These are phyloP conservation scores for Manihot esculenta DNA, from an alignment of 441 rosid genomes.

Conservation along the genomic window DNA sequence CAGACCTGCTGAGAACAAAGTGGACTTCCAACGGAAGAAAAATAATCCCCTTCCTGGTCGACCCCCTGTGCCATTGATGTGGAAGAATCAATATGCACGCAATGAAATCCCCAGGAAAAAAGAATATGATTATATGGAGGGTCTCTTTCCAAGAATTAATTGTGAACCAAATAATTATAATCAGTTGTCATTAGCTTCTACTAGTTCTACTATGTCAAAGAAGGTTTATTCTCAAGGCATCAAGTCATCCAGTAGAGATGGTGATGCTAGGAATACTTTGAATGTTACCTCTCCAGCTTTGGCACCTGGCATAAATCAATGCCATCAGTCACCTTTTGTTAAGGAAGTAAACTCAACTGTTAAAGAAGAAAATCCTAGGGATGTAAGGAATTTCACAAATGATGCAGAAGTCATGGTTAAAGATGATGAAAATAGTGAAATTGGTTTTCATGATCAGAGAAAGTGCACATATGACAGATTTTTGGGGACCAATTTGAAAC, in stretches of 20 bases:
- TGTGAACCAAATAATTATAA: constrained; percentile 65
- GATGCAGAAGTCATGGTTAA: constrained; percentile 26
- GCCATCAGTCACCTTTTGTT: constrained; percentile 29
- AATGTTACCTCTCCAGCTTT: constrained; percentile 35
- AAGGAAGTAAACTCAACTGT: constrained; percentile 36
- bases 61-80: constrained; percentile 78
- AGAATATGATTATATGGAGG: constrained; percentile 68
- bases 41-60: constrained; percentile 57
- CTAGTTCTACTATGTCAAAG: constrained; percentile 48
- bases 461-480: constrained; percentile 59
- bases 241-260: constrained; percentile 41
- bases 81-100: constrained; percentile 75
- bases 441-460: constrained; percentile 45
- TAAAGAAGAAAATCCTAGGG: constrained; percentile 39
- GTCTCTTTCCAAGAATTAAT: constrained; percentile 62
- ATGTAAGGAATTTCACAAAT: constrained; percentile 37
- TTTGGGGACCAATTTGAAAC: constrained; percentile 47
- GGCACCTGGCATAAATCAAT: constrained; percentile 41
- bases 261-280: constrained; percentile 33
- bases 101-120: constrained; percentile 85
- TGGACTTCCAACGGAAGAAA: constrained; percentile 55
- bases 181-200: constrained; percentile 50
- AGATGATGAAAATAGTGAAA: constrained; percentile 46
- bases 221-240: constrained; percentile 45
- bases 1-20: constrained; percentile 52